Percentiles rank a stretch among this genome's conserved stretches.
These are phyloP conservation scores for Termitomyces bulborhizus DNA, from an alignment of 768 basidiomycete species.

Conservation along the genomic window DNA sequence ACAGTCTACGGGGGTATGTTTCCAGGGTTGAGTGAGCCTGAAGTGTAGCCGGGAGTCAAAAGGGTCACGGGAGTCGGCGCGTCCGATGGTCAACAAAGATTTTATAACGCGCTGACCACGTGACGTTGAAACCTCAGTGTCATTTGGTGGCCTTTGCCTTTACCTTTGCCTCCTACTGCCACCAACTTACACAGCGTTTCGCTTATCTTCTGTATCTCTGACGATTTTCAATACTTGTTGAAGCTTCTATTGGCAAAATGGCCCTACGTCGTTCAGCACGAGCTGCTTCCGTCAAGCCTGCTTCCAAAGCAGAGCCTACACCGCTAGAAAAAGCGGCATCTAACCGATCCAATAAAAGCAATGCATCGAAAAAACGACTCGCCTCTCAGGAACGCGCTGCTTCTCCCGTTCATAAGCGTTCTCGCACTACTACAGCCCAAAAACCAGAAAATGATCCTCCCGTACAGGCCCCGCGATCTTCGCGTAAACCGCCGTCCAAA, in stretches of 20 bases:
- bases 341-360: slow-evolving; percentile 24
- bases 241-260: slow-evolving; percentile 15
- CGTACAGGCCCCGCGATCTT: slow-evolving; percentile 21
- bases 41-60: background rate
- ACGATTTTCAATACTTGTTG: background rate
- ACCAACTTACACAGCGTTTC: slow-evolving; percentile 6
- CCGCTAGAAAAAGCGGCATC: slow-evolving; percentile 22
- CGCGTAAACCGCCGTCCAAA: slow-evolving; percentile 20
- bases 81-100: slow-evolving; percentile 14
- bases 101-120: slow-evolving; percentile 38
- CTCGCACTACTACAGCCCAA: slow-evolving; percentile 29
- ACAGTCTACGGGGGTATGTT: background rate
- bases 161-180: slow-evolving; percentile 9
- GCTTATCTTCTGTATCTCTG: slow-evolving; percentile 5
- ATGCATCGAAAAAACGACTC: slow-evolving; percentile 40
- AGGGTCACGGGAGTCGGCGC: background rate
- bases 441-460: slow-evolving; percentile 39
- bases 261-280: slow-evolving; percentile 49
- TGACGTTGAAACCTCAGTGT: slow-evolving; percentile 16
- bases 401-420: slow-evolving; percentile 46
- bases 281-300: slow-evolving; percentile 39
- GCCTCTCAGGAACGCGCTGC: slow-evolving; percentile 39
- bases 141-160: slow-evolving; percentile 1
- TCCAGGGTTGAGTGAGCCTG: background rate
- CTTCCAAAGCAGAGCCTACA: slow-evolving; percentile 30